Base-by-base conservation (phyloP, 495 filamentous ascomycete species). In the Penicillium parvum region DNA sequence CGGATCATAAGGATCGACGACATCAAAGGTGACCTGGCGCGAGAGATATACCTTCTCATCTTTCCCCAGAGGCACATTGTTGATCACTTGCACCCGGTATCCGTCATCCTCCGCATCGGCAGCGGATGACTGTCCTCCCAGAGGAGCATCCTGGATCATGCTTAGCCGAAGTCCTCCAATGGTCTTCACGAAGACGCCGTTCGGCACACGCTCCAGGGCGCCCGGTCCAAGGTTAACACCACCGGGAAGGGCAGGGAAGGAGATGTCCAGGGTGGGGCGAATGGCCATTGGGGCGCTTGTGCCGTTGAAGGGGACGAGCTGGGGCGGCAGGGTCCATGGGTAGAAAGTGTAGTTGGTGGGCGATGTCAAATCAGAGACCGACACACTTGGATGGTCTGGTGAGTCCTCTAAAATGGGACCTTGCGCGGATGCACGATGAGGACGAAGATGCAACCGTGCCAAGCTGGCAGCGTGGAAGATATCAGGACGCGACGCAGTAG, bases 381-480 rank as follows among this genome's bases (percentile, higher is more conserved):
- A 77, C 18, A 77, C 72, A 45, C 74, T 74, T 12, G 74, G 73
- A 50, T 79, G 72, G 43, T 78, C 66, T 32, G 53, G 52, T 23
- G 68, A 73, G 54, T 72, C 64, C 41, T 75, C 68, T 38, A 77
- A 46, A 21, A 78, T 67, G 12, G 79, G 70, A 5, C 79, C 79
- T 43, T 77, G n/a, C n/a, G n/a, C 72, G 26, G 17, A 35, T 18
- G 71, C 70, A 47, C 65, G 61, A 40, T 58, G 81, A 3, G 83
- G 86, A 45, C 89, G 79, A 18, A 83, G 69, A 57, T 96, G 85
- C 29, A 96, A 69, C 3, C 89, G 81, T 17, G 89, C 84, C 41
- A 98, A 74, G 40, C 82, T 85, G 8, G 92, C 87, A 3, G 94
- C 91, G 57, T 96, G 90, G 55, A 92, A 98, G 10, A 95, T 70